Conservation (phyloP, 768 basidiomycete genomes). For the Lactarius akahatsu region DNA sequence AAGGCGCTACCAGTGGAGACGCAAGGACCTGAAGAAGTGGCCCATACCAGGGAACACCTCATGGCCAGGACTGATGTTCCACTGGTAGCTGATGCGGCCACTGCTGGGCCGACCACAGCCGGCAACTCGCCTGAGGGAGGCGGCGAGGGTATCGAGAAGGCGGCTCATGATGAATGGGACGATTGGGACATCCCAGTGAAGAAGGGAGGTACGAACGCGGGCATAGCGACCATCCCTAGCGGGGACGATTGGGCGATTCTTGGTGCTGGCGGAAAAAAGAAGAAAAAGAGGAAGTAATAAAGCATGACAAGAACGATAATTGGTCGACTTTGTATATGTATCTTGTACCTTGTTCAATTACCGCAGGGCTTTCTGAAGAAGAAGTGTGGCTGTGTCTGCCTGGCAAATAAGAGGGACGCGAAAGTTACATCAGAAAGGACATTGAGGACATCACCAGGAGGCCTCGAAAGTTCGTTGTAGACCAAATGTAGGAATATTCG, state of each 20-base stretch:
- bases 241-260: too few relatives aligned
- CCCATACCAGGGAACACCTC: background rate
- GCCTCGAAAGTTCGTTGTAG: too few relatives aligned
- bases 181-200: background rate
- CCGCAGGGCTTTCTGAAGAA: background rate
- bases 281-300: background rate
- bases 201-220: background rate
- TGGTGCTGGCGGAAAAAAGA: background rate
- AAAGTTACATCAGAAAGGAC: background rate
- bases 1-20: background rate
- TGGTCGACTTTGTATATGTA: too few relatives aligned
- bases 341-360: background rate
- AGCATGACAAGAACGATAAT: background rate
- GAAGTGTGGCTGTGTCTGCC: background rate
- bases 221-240: too few relatives aligned
- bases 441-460: too few relatives aligned
- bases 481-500: too few relatives aligned
- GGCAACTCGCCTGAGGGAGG: slow-evolving; percentile 4
- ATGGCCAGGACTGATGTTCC: slow-evolving; percentile 8
- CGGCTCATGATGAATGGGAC: background rate
- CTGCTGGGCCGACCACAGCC: slow-evolving; percentile 1
- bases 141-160: slow-evolving; percentile 1
- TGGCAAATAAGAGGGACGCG: background rate
- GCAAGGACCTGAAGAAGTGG: background rate
- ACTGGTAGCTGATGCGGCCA: background rate